phyloP scores from a whole-genome alignment of 371 early-diverging fungal species.

The Chytridium lagenaria region DNA sequence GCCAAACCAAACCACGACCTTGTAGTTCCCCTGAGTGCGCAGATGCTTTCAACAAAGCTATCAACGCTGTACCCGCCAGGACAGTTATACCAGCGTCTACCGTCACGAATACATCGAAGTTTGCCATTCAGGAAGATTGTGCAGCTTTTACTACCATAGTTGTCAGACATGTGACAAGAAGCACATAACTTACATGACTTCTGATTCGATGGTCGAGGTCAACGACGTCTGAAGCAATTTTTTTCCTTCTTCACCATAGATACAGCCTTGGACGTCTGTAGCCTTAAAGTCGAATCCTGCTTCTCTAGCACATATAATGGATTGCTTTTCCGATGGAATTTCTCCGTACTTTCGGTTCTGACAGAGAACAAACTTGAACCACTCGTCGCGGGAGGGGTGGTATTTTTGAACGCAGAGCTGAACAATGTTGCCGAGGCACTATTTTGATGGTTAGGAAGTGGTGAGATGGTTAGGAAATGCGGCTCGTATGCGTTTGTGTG shows the following conservation, averaged over 20 bases:
- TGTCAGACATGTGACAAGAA: not conserved
- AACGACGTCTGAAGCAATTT: slow-evolving; percentile 4
- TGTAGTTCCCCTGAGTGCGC: too few species aligned
- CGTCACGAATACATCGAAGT: slow-evolving; percentile 30
- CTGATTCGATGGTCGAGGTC: not conserved
- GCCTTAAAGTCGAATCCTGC: slow-evolving; percentile 1
- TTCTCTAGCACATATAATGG: slow-evolving; percentile 18
- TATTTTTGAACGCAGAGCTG: slow-evolving; percentile 32
- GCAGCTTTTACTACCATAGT: slow-evolving; percentile 20
- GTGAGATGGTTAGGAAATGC: not conserved
- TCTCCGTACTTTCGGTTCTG: slow-evolving; percentile 8
- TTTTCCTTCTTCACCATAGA: slow-evolving; percentile 6
- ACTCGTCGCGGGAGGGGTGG: slow-evolving; percentile 18
- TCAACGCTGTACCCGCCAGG: slow-evolving; percentile 21
- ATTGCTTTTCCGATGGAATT: slow-evolving; percentile 18
- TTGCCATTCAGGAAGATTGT: slow-evolving; percentile 24
- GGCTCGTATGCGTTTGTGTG: not conserved
- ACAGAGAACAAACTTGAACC: slow-evolving; percentile 30
- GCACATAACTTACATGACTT: not conserved
- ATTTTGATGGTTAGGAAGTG: too few species aligned
- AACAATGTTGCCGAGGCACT: slow-evolving; percentile 32
- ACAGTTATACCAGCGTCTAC: slow-evolving; percentile 30
- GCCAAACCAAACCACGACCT: too few species aligned
- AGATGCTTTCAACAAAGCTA: slow-evolving; percentile 23
- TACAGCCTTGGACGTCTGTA: slow-evolving; percentile 15